Base-by-base conservation (phyloP, 225 moss, liverwort and hornwort genomes). In the Bryoerythrophyllum caledonicum region DNA sequence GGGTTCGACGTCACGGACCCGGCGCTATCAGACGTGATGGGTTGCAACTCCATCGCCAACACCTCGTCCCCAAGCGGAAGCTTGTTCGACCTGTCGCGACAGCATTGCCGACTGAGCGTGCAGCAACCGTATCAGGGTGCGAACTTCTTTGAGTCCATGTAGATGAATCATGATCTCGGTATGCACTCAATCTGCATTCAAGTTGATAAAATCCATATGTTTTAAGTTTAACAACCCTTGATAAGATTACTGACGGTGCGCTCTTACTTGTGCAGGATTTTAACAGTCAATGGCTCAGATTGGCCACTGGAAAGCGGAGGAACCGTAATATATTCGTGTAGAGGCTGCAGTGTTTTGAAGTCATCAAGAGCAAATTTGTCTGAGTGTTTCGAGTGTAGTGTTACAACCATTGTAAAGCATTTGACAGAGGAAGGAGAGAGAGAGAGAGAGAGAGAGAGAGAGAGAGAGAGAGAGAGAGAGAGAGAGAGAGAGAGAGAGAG, bases 61-160 rank as follows among this genome's bases (percentile, higher is more conserved):
- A 72, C 72, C 5, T 55, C 35, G 8, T 62, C 55, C 13, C 57
- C 55, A 2, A 64, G 65, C 1, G 82, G 80, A 1, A 80, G 82
- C 12, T 61, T 84, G 68, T 87, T 71, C 23, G 87, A 87, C 17
- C 52, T 87, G 68, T 74, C 87, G 7, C 71, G 79, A 3, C 77
- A 79, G 48, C 77, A 82, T 74, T 87, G 82, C 82, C 68, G 87
- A 41, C 68, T 69, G 57, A 87, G 82, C 82, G 87, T 87, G 63
- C 87, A 79, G 37, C 74, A 80, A 11, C 78, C 78, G 5, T 86
- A 72, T 68, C 75, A 72, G 13, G 48, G 79, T 59, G 63, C 67
- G 37, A 74, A 28, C 71, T 78, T 74, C 80, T 75, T 83, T 60
- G 80, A 86, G 83, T 62, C 63, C 24, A 79, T 64, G 7, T 77